Conservation (phyloP, 2,329 filamentous ascomycete genomes). For the Daldinia sp. region DNA sequence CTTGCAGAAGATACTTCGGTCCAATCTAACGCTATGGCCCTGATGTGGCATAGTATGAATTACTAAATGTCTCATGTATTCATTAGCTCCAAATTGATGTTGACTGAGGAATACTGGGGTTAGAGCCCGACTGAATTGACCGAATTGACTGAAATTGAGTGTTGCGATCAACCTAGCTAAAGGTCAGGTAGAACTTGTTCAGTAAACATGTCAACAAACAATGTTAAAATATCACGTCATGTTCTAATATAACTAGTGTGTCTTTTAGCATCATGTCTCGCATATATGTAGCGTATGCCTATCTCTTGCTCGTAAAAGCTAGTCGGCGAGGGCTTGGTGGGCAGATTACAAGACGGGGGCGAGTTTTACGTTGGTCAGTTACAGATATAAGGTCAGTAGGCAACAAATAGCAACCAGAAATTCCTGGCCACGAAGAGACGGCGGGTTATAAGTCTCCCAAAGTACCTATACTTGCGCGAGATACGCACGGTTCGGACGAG, state of each 20-base stretch:
- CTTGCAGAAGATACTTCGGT: constrained; percentile 27
- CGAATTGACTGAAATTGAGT: neutral
- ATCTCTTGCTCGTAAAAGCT: neutral
- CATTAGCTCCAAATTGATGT: constrained; percentile 6
- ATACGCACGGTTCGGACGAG: neutral
- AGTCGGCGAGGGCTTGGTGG: neutral
- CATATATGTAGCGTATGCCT: constrained; percentile 6
- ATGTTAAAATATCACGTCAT: constrained; percentile 22
- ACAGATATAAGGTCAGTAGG: too few relatives aligned
- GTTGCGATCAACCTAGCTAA: constrained; percentile 16
- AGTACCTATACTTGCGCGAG: constrained; percentile 3
- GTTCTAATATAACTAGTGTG: constrained; percentile 1
- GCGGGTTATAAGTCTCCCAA: neutral
- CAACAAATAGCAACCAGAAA: neutral
- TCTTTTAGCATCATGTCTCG: neutral
- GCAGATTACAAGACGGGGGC: neutral
- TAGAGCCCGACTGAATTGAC: neutral
- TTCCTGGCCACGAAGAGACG: neutral
- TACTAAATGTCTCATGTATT: constrained; percentile 18
- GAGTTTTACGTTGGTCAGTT: neutral
- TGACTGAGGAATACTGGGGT: constrained; percentile 2
- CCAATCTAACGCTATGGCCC: constrained; percentile 11
- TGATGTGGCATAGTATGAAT: constrained; percentile 15
- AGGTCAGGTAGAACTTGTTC: constrained; percentile 7
- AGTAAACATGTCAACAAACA: constrained; percentile 21